Conservation (phyloP, 2,329 filamentous ascomycete genomes). For the Ophiosphaerella narmari region DNA sequence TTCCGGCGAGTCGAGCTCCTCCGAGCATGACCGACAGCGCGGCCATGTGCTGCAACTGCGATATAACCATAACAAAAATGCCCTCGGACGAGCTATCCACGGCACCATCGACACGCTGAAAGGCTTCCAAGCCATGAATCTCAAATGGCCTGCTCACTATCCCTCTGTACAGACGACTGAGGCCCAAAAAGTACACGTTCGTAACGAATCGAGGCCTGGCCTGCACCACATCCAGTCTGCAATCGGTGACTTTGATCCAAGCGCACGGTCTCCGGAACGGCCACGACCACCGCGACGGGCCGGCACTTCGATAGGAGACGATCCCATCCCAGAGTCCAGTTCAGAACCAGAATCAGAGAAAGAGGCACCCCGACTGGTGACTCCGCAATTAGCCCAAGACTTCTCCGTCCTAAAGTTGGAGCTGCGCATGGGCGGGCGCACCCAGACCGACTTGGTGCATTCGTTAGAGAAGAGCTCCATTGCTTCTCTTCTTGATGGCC, state of each 20-base stretch:
- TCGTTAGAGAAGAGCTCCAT: conserved; percentile 92
- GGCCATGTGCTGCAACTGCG: conserved; percentile 90
- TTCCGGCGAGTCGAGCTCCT: conserved; percentile 53
- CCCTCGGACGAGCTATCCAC: conserved; percentile 85
- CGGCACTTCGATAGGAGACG: conserved; percentile 68
- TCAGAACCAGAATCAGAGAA: conserved; percentile 60
- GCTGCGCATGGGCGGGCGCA: conserved; percentile 82
- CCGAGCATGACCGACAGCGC: conserved; percentile 68
- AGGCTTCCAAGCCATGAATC: conserved; percentile 84
- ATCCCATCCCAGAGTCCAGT: conserved; percentile 72
- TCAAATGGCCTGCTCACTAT: conserved; percentile 92
- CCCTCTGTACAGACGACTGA: conserved; percentile 70
- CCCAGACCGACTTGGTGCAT: conserved; percentile 89
- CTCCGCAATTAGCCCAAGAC: conserved; percentile 90
- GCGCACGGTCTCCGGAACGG: conserved; percentile 47
- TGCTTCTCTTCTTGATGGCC: conserved; percentile 86
- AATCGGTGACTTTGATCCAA: conserved; percentile 54
- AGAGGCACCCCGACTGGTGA: conserved; percentile 80
- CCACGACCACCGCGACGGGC: conserved; percentile 67
- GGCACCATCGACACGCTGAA: conserved; percentile 83
- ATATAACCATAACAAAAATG: conserved; percentile 90
- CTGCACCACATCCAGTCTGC: conserved; percentile 68
- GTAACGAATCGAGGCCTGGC: conserved; percentile 62
- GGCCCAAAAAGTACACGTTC: conserved; percentile 48
- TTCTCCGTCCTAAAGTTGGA: conserved; percentile 96